Evolutionary conservation across 805 yeast genomes (phyloP), one percentile per base, ranked within the genome.

Genomic region (Kazachstania bromeliacearum): DNA sequence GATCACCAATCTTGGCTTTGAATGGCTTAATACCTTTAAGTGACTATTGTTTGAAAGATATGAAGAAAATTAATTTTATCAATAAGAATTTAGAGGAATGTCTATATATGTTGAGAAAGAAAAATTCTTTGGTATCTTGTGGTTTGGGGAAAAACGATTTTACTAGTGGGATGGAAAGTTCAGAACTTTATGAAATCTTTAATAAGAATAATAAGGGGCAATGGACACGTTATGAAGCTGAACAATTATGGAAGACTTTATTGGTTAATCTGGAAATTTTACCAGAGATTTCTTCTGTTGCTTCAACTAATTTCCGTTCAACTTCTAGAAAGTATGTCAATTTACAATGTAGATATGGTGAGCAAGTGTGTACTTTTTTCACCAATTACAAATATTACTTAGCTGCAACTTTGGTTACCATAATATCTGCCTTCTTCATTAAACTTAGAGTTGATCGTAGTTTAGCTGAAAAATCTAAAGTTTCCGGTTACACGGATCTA

Each of bases 41-140:
- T 32, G 81, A 78, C 8, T 56, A 57, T 25, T 88, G 96, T 63
- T 66, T 77, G 14, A 77, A 78, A 16, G 95, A 88, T 53, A 71
- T 75, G 16, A 71, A 71, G 44, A 76, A 73, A 53, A 77, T 78
- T 26, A 77, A 79, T 46, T 71, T 77, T 45, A 66, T 80, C 24
- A 69, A 70, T 29, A 70, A 73, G 30, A 69, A 84, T 64, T 67
- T 76, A n/a, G 69, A 73, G 35, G 76, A 75, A 42, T 73, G 83
- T 2, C 61, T 77, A 36, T 74, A 73, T 38, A 51, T 76, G 26
- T 63, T 87, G 46, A 68, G 85, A 41, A 63, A 70, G 15, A 70
- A 77, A 44, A 75, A 82, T 48, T 92, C 88, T 1, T 62, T 66
- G 36, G 63, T 60, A 33, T 59, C 68, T 47, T 76, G 85, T 63